Evolutionary conservation across 2,329 filamentous ascomycete genomes (phyloP).

Genomic region (Ophiobolus disseminans): DNA sequence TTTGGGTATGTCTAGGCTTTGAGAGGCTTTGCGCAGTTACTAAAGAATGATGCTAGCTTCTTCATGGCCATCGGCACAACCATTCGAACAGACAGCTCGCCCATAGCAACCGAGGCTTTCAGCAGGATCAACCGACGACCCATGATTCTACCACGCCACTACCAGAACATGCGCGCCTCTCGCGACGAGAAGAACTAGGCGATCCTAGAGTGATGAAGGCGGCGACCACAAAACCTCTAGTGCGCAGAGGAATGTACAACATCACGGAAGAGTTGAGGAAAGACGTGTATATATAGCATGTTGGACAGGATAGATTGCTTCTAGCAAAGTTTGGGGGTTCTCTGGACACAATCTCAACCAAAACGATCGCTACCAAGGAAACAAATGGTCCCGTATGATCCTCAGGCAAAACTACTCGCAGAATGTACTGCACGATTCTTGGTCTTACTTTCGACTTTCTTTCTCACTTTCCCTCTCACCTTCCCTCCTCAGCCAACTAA

Average conservation of each 20-base stretch:
- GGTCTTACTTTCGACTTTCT: too few relatives aligned
- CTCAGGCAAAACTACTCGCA: too few relatives aligned
- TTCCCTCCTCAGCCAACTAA: too few relatives aligned
- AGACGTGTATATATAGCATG: slow-evolving; percentile 22
- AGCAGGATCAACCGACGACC: slow-evolving; percentile 72
- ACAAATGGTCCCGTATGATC: too few relatives aligned
- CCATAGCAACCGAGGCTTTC: slow-evolving; percentile 77
- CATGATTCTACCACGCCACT: slow-evolving; percentile 65
- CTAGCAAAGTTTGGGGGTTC: too few relatives aligned
- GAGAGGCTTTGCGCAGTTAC: background rate
- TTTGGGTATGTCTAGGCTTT: slow-evolving; percentile 74
- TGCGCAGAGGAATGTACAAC: slow-evolving; percentile 22
- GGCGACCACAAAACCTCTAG: slow-evolving; percentile 3
- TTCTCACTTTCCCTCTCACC: too few relatives aligned
- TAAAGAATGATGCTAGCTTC: slow-evolving; percentile 63
- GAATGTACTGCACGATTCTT: too few relatives aligned
- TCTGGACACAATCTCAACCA: too few relatives aligned
- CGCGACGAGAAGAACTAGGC: slow-evolving; percentile 40
- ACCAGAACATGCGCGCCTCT: slow-evolving; percentile 34
- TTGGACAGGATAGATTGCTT: too few relatives aligned
- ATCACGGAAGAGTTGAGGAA: slow-evolving; percentile 12
- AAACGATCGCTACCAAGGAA: too few relatives aligned
- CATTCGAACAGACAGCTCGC: slow-evolving; percentile 88
- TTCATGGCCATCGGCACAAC: slow-evolving; percentile 99
- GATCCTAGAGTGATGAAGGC: background rate